Evolutionary conservation across 768 basidiomycete species (phyloP).

Genomic region (Panaeolus papilionaceus): DNA sequence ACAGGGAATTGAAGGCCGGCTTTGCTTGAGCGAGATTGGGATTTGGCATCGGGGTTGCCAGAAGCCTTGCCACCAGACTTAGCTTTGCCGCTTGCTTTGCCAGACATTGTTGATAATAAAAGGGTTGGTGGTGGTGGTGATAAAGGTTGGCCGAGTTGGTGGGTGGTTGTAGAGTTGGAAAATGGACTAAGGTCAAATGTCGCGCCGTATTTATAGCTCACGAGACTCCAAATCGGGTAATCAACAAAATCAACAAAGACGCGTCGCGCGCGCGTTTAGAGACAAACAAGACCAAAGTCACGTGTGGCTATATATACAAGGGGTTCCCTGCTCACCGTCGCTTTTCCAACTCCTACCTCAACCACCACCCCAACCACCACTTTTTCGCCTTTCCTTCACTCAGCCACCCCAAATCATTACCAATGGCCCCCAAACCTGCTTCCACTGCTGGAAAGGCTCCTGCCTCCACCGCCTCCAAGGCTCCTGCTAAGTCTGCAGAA

Average conservation of each 20-base stretch:
- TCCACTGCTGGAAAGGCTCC: constrained; percentile 85
- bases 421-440: constrained; percentile 81
- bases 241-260: constrained; percentile 42
- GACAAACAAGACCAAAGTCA: constrained; percentile 53
- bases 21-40: constrained; percentile 75
- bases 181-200: constrained; percentile 24
- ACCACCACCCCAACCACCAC: constrained; percentile 31
- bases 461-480: constrained; percentile 73
- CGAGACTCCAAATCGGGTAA: constrained; percentile 19
- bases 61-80: constrained; percentile 61
- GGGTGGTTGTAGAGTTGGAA: constrained; percentile 23
- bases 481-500: constrained; percentile 70
- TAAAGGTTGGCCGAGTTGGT: constrained; percentile 12
- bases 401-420: constrained; percentile 24
- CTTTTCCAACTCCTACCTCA: constrained; percentile 39
- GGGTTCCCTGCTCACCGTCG: constrained; percentile 21
- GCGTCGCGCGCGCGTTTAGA: constrained; percentile 38
- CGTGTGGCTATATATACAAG: constrained; percentile 50
- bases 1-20: constrained; percentile 87
- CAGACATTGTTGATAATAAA: constrained; percentile 45
- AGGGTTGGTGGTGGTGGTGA: constrained; percentile 22
- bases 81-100: constrained; percentile 41
- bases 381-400: constrained; percentile 21
- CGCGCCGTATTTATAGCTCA: constrained; percentile 42
- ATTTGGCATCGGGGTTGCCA: constrained; percentile 61